Percentiles rank a stretch among this genome's conserved stretches.
phyloP scores from a whole-genome alignment of 2,329 filamentous ascomycete species.

The Cladosporium sp. region DNA sequence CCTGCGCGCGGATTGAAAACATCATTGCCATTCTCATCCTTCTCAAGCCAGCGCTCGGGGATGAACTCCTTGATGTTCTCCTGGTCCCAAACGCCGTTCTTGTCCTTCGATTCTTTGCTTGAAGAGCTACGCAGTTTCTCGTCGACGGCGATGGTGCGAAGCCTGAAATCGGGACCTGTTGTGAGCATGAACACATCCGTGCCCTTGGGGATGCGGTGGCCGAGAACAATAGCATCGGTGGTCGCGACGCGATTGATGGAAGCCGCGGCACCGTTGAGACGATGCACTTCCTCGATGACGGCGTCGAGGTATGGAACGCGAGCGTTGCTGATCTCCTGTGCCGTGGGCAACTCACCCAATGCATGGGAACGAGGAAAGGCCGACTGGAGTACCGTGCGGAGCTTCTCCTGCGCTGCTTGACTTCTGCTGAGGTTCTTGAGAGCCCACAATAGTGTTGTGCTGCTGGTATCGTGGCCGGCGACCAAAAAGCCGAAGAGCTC shows the following conservation, averaged over 20 bases:
- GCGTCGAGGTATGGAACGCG: constrained; percentile 39
- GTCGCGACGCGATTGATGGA: constrained; percentile 29
- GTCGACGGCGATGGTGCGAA: constrained; percentile 23
- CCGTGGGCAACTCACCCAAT: constrained; percentile 2
- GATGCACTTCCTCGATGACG: constrained; percentile 38
- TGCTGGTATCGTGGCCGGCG: constrained; percentile 47
- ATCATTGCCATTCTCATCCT: constrained; percentile 23
- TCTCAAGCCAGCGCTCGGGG: constrained; percentile 39
- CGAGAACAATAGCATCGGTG: constrained; percentile 39
- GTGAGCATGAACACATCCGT: constrained; percentile 32
- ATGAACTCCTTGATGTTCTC: constrained; percentile 32
- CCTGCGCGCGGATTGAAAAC: constrained; percentile 34
- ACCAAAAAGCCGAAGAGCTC: constrained; percentile 34
- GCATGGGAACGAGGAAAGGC: constrained; percentile 24
- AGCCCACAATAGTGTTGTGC: constrained; percentile 39
- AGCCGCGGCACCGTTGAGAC: constrained; percentile 28
- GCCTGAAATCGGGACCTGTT: constrained; percentile 19
- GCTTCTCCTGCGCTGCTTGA: constrained; percentile 32
- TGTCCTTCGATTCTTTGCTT: constrained; percentile 26
- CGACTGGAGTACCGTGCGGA: constrained; percentile 30
- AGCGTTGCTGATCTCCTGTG: not conserved
- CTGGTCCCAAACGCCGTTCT: constrained; percentile 25
- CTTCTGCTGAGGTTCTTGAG: constrained; percentile 38
- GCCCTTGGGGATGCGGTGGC: constrained; percentile 38
- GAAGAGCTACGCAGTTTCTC: constrained; percentile 29